Base-by-base conservation (phyloP, 805 yeast genomes). In the Candida palmyrensis region DNA sequence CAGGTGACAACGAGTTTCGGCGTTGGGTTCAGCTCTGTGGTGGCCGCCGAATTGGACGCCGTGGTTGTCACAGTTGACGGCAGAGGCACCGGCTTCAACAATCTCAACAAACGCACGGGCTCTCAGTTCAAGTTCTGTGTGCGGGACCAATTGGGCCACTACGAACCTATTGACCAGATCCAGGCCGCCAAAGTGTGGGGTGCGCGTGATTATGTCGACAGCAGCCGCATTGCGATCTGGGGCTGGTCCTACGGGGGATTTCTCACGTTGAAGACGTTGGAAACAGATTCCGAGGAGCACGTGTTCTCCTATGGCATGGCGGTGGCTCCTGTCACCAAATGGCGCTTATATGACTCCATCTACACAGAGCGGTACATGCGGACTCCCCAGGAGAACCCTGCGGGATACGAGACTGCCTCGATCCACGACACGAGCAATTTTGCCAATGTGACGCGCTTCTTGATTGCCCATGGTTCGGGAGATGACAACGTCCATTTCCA, bases 1-100 rank as follows among this genome's bases (percentile, higher is more conserved):
- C 66, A 75, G 34, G 96, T 90, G 5, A 62, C 69, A 27, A 77
- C 82, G 41, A 51, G 62, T 10, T 87, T 77, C 48, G 51, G 72
- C 0, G 60, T 82, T 20, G 60, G 68, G 5, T 89, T 87, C 57
- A 82, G 89, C 40, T 74, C 82, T 18, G 79, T 84, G 8, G 74
- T 83, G 25, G 81, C 96, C 0, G 75, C 96, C 1, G 80, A 79
- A 45, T 66, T 84, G 41, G 71, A 82, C 47, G 86, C 94, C 2
- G 73, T 92, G 30, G 96, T 92, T 6, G 95, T 92, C 1, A 84
- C 95, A 1, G 95, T 92, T 3, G 98, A 92, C 58, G 97, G 97
- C 0, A 75, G 98, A 46, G 98, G 98, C 19, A 92, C 98, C 1
- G 97, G 97, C 0, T 85, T 69, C 57, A 85, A 79, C 59, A 96